Evolutionary conservation across 495 filamentous ascomycete genomes (phyloP).

Genomic region (Penicillium fimorum): DNA sequence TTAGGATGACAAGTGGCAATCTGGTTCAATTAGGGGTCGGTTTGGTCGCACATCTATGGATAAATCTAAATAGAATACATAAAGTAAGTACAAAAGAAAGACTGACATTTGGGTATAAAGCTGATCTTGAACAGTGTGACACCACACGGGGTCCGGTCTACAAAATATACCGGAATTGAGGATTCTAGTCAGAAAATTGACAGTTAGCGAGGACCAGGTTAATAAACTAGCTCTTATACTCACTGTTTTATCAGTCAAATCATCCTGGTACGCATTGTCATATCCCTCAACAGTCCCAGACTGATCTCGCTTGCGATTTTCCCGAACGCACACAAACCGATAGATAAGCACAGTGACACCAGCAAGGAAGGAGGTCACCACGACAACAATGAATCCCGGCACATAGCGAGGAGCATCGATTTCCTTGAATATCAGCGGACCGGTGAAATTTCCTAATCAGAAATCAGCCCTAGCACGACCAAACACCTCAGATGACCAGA

Average conservation of each 20-base stretch:
- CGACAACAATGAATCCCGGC: slow-evolving; percentile 17
- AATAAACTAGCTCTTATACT: neutral
- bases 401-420: slow-evolving; percentile 11
- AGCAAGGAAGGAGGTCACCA: too few relatives aligned
- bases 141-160: slow-evolving; percentile 7
- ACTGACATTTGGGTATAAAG: neutral
- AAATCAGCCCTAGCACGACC: slow-evolving; percentile 20
- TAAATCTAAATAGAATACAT: neutral
- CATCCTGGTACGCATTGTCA: slow-evolving; percentile 46
- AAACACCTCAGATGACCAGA: slow-evolving; percentile 1
- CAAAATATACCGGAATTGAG: slow-evolving; percentile 42
- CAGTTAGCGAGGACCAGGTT: neutral
- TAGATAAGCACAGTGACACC: too few relatives aligned
- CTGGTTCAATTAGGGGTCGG: neutral
- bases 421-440: too few relatives aligned
- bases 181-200: slow-evolving; percentile 29
- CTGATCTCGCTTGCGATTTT: slow-evolving; percentile 33
- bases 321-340: slow-evolving; percentile 26
- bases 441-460: too few relatives aligned
- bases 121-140: neutral
- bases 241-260: slow-evolving; percentile 38
- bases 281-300: slow-evolving; percentile 30
- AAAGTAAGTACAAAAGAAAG: neutral
- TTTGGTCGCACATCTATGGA: neutral
- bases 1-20: neutral